Conservation (phyloP, 2,329 filamentous ascomycete genomes). For the Pseudogymnoascus sp. region DNA sequence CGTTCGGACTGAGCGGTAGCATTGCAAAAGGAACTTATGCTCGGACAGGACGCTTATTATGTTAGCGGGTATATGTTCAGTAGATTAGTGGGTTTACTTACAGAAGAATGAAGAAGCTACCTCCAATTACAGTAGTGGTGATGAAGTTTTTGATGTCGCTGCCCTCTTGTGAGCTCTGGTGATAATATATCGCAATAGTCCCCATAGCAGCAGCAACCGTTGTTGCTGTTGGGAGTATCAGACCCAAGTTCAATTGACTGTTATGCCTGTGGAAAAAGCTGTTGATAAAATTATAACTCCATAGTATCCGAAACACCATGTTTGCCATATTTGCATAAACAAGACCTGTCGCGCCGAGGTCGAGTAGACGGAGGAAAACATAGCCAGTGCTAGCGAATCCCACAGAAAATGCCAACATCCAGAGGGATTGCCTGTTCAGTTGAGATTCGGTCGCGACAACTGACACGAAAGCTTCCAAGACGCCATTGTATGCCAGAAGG, state of each 20-base stretch:
- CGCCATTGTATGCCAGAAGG: constrained; percentile 82
- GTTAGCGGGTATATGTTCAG: constrained; percentile 17
- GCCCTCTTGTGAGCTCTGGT: constrained; percentile 5
- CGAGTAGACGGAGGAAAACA: constrained; percentile 62
- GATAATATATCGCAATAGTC: constrained; percentile 37
- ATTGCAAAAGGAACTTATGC: constrained; percentile 47
- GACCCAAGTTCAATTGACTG: constrained; percentile 36
- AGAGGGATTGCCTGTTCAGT: constrained; percentile 69
- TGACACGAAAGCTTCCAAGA: constrained; percentile 87
- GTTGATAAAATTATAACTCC: constrained; percentile 69
- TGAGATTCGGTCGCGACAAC: constrained; percentile 72
- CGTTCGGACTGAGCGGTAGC: constrained; percentile 37
- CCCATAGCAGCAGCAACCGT: constrained; percentile 41
- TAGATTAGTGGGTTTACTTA: constrained; percentile 31
- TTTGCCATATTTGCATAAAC: constrained; percentile 86
- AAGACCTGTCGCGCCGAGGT: constrained; percentile 70
- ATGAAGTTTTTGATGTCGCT: constrained; percentile 3
- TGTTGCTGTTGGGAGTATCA: constrained; percentile 39
- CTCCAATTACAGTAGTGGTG: constrained; percentile 7
- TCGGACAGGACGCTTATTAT: constrained; percentile 46
- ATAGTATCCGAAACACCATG: constrained; percentile 77
- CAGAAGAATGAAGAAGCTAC: constrained; percentile 12
- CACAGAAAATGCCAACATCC: constrained; percentile 77
- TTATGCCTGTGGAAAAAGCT: constrained; percentile 51
- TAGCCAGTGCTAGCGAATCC: constrained; percentile 71